A percentile compares a stretch with the other conserved stretches of the same genome.
These are phyloP conservation scores for Naganishia onofrii DNA, from an alignment of 768 basidiomycete species.

Conservation along the genomic window DNA sequence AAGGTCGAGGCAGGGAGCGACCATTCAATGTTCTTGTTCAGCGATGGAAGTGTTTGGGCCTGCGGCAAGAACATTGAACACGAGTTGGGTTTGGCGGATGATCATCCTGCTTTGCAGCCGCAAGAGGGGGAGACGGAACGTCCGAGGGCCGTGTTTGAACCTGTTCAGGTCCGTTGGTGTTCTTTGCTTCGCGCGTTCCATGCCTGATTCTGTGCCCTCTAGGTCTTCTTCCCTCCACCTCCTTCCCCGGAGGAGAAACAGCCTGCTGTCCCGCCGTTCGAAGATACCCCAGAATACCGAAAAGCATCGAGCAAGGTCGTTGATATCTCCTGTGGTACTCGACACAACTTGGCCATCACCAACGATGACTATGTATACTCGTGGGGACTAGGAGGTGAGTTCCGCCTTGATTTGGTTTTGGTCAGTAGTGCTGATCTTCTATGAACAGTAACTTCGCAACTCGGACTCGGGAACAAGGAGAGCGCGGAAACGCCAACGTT, in stretches of 20 bases:
- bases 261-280: slow-evolving; percentile 47
- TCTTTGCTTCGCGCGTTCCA: neutral
- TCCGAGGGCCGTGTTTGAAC: slow-evolving; percentile 30
- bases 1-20: slow-evolving; percentile 72
- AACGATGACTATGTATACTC: slow-evolving; percentile 53
- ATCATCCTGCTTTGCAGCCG: slow-evolving; percentile 53
- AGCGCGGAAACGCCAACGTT: slow-evolving; percentile 50
- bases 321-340: slow-evolving; percentile 51
- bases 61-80: slow-evolving; percentile 80
- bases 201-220: neutral
- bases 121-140: slow-evolving; percentile 33
- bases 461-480: slow-evolving; percentile 53
- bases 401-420: neutral
- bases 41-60: slow-evolving; percentile 76
- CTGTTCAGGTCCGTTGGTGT: slow-evolving; percentile 35
- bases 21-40: slow-evolving; percentile 84
- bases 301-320: slow-evolving; percentile 49
- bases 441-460: slow-evolving; percentile 46
- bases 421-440: neutral
- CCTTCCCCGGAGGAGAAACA: slow-evolving; percentile 50
- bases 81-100: slow-evolving; percentile 65
- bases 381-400: slow-evolving; percentile 55
- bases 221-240: slow-evolving; percentile 54
- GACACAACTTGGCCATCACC: slow-evolving; percentile 54
- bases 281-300: slow-evolving; percentile 37